Base-by-base conservation (phyloP, 305 asterid genomes). In the Salvia sclarea region DNA sequence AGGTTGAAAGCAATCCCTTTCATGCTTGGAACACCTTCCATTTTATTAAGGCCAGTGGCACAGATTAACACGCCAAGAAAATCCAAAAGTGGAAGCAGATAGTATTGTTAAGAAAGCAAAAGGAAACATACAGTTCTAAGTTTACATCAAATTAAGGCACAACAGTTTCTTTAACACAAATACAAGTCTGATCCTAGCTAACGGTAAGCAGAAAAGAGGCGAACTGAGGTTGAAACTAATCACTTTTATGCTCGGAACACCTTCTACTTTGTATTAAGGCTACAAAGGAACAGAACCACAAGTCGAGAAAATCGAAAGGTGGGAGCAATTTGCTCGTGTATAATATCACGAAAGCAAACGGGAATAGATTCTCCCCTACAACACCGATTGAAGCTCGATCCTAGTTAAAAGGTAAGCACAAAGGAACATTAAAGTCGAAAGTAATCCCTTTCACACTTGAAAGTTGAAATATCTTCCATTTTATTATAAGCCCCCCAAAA, bases 291-390 rank as follows among this genome's bases (percentile, higher is more conserved):
- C 13, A 21, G 33, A 70, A 31, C 22, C 54, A 64, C 18, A 31
- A n/a, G 37, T 60, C 53, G 56, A 40, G 43, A 50, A 64, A 10
- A 11, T 44, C 17, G 12, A 14, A 44, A 44, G 43, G 41, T 14
- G 5, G 66, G 67, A 14, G 64, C 61, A 52, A 30, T 24, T 66
- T 11, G 8, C 64, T 58, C 11, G 52, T 31, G 37, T 40, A 50
- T 20, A 40, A 11, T 64, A 21, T 31, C 7, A 24, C 10, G 52
- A 13, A 48, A 72, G 35, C 33, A 31, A 66, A 50, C 38, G 30
- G 43, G 11, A 11, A 53, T n/a, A 47, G n/a, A n/a, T n/a, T n/a
- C n/a, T n/a, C n/a, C n/a, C n/a, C n/a, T n/a, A n/a, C n/a, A n/a
- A n/a, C n/a, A n/a, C n/a, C n/a, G n/a, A n/a, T n/a, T n/a, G n/a